phyloP scores from a whole-genome alignment of 2,329 filamentous ascomycete species.

The Calonectria pteridis region DNA sequence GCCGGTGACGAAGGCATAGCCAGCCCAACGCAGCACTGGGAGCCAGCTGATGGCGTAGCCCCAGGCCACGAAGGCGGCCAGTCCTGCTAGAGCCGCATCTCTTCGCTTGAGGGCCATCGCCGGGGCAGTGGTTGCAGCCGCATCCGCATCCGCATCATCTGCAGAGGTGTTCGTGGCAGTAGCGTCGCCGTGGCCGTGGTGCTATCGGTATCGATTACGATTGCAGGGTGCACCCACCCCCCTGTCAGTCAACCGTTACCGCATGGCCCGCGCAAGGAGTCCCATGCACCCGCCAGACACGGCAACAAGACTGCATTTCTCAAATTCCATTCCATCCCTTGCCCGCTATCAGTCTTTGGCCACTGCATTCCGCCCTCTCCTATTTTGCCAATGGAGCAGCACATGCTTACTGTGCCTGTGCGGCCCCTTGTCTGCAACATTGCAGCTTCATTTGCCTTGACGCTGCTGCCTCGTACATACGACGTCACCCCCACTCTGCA shows the following conservation, averaged over 20 bases:
- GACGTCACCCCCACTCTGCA: constrained; percentile 14
- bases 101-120: constrained; percentile 79
- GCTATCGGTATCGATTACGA: constrained; percentile 37
- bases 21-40: constrained; percentile 84
- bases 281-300: constrained; percentile 12
- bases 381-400: neutral
- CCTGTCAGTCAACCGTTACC: constrained; percentile 29
- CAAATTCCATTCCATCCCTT: neutral
- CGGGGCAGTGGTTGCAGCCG: constrained; percentile 47
- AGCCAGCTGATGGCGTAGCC: constrained; percentile 86
- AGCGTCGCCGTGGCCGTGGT: constrained; percentile 29
- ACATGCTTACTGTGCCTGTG: neutral
- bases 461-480: neutral
- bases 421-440: neutral
- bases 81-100: constrained; percentile 76
- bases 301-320: neutral
- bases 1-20: constrained; percentile 85
- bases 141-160: constrained; percentile 55
- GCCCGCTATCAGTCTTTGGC: neutral
- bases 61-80: constrained; percentile 87
- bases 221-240: constrained; percentile 34
- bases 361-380: neutral
- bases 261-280: constrained; percentile 6
- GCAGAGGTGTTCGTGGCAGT: constrained; percentile 39
- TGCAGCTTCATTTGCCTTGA: neutral